Base-by-base conservation (phyloP, 441 rosid genomes). In the Gossypium gossypioides region DNA sequence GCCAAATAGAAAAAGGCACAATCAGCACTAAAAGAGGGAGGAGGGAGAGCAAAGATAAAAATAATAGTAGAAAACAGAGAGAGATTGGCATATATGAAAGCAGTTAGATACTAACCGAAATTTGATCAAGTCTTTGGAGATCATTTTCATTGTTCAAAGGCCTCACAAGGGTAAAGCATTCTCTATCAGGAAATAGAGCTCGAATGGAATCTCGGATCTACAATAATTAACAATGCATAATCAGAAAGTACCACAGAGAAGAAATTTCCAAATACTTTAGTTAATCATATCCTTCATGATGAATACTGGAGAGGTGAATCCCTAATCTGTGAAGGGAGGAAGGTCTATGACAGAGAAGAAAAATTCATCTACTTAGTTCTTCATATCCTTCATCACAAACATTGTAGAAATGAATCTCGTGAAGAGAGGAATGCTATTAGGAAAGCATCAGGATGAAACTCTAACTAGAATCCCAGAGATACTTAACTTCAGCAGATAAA, bases 171-270 rank as follows among this genome's bases (percentile, higher is more conserved):
- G 97, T 58, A 70, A 86, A 91, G 79, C 99, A 94, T 76, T 94
- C 99, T 81, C 97, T 85, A 79, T 95, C 99, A 0, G 99, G 99
- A 72, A 94, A 94, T 37, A 92, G 82, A 54, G 95, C 94, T 81
- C 94, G 91, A 72, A 94, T 88, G 22, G 97, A 89, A 74, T 92
- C 97, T 50, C 96, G 86, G 61, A 91, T 92, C 98, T 95, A 77
- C 46, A 27, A 81, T 37, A 71, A 81, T 69, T 34, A 48, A 57
- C 46, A 16, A 24, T 24, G 69, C 55, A 60, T 7, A 54, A 75
- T 85, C 79, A 88, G 78, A 50, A 69, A 27, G 71, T 59, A 74
- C 1, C 37, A 72, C 15, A 78, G 0, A 22, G 6, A 27, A 42
- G 42, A 59, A 24, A 71, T 27, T 7, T n/a, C 1, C 60, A 18